A percentile compares a stretch with the other conserved stretches of the same genome.
phyloP scores from a whole-genome alignment of 148 eudicot genomes.

The Camellia japonica region DNA sequence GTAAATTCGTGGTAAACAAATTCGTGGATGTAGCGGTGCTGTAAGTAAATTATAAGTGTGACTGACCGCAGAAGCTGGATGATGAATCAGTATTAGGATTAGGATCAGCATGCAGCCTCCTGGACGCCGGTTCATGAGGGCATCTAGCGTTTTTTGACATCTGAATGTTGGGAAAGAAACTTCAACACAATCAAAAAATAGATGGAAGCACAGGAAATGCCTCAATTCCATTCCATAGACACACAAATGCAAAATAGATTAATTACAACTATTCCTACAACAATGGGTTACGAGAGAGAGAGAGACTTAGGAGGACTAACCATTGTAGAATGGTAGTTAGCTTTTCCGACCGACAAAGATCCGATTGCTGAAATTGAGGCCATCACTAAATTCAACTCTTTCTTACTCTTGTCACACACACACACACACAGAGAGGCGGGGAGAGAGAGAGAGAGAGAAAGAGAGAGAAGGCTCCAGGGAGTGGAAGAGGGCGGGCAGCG shows the following conservation, averaged over 20 bases:
- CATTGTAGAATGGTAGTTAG: background rate
- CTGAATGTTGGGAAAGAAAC: background rate
- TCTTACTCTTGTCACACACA: background rate
- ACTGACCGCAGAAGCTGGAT: background rate
- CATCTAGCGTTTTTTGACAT: background rate
- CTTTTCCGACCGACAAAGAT: conserved; percentile 14
- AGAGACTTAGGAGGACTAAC: background rate
- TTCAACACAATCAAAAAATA: background rate
- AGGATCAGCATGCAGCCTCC: background rate
- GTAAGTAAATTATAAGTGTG: background rate
- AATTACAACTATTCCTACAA: no score
- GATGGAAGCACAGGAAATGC: background rate
- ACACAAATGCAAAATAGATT: no score
- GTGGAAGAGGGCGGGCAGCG: background rate
- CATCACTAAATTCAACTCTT: conserved; percentile 2
- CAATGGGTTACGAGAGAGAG: background rate
- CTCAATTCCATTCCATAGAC: background rate
- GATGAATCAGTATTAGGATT: background rate
- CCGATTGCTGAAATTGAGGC: conserved; percentile 27
- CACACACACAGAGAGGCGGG: background rate
- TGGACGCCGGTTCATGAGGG: background rate
- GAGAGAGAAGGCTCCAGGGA: conserved; percentile 10
- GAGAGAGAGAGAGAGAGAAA: background rate
- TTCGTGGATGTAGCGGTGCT: no score
- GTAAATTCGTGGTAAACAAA: no score